Evolutionary conservation across 2,329 filamentous ascomycete genomes (phyloP).

Genomic region (Diaporthe sp.): DNA sequence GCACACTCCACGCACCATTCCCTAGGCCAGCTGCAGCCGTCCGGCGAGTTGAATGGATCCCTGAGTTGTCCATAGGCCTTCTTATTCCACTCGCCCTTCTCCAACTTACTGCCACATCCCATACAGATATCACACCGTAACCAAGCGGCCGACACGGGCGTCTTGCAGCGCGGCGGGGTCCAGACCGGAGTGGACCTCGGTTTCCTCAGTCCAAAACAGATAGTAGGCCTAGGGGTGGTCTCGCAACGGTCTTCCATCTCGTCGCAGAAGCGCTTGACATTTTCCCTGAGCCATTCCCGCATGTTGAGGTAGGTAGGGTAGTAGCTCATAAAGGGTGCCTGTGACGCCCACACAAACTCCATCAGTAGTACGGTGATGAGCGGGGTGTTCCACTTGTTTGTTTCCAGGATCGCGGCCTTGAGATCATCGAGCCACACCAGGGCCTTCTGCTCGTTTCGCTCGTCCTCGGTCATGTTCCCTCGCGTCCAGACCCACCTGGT

Average conservation of each 20-base stretch:
- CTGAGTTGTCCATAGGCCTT: neutral
- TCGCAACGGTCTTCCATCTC: no score
- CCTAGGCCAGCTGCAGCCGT: accelerated
- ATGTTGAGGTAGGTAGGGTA: neutral
- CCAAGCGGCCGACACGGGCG: no score
- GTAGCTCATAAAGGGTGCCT: accelerated
- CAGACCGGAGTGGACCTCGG: no score
- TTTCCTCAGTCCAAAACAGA: no score
- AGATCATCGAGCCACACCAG: neutral
- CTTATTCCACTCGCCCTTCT: no score
- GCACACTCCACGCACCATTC: neutral
- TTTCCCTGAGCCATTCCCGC: neutral
- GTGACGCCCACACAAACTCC: neutral
- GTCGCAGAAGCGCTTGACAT: accelerated
- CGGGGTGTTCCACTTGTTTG: neutral
- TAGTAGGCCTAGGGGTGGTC: no score
- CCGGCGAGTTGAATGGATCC: neutral
- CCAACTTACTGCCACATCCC: neutral
- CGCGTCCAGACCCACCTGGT: neutral
- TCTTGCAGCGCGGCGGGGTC: no score
- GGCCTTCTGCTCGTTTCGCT: neutral
- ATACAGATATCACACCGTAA: neutral
- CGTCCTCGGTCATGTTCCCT: accelerated
- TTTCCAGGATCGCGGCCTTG: neutral
- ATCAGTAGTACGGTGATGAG: neutral